Conservation (phyloP, 164 flowering plant genomes). For the Magnolia changhungtana region DNA sequence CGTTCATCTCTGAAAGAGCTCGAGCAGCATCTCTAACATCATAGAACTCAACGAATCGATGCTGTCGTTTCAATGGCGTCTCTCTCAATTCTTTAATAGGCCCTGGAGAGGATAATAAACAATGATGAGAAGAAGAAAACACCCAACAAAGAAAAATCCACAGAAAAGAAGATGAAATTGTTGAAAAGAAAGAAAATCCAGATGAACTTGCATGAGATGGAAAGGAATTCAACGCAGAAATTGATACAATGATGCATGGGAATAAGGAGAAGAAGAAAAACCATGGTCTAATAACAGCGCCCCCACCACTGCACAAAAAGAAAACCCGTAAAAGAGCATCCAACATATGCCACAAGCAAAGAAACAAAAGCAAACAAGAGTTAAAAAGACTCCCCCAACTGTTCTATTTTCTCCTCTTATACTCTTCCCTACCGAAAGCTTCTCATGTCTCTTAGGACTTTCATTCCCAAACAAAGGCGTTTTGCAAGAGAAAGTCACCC, state of each 20-base stretch:
- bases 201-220: background rate
- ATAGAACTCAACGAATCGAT: conserved; percentile 74
- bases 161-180: background rate
- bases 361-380: background rate
- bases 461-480: too few species aligned
- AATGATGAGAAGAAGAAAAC: background rate
- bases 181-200: background rate
- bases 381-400: background rate
- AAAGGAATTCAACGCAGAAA: background rate
- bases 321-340: background rate
- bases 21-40: conserved; percentile 71
- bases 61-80: conserved; percentile 66
- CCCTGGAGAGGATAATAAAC: conserved; percentile 32
- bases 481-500: background rate
- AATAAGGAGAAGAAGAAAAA: background rate
- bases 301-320: background rate
- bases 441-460: too few species aligned
- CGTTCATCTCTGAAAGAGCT: conserved; percentile 67
- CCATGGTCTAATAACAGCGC: background rate
- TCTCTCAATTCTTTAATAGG: conserved; percentile 75
- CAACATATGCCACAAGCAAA: background rate
- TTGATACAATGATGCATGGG: background rate
- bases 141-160: background rate
- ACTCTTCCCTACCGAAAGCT: background rate
- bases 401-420: background rate